phyloP scores from a whole-genome alignment of 1,284 basidiomycete genomes.

The Stygiomarasmius scandens region DNA sequence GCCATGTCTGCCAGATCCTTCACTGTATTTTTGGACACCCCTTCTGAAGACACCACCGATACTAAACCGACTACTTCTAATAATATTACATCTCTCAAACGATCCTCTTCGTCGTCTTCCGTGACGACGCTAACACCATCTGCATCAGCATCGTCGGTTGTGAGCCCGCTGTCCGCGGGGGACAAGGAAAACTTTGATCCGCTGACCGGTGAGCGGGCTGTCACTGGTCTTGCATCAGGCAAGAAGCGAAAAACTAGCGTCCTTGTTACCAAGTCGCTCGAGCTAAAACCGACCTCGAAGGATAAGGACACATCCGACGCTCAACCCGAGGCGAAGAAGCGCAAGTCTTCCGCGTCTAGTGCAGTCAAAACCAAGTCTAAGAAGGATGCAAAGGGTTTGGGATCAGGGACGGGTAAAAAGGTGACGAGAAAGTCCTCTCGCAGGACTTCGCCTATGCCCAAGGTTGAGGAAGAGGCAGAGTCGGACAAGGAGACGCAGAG shows the following conservation, averaged over 20 bases:
- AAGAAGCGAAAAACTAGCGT: slow-evolving; percentile 63
- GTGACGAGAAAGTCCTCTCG: slow-evolving; percentile 36
- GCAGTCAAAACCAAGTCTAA: slow-evolving; percentile 13
- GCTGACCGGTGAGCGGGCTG: slow-evolving; percentile 62
- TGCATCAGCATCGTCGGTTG: no score
- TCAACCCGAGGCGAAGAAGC: slow-evolving; percentile 56
- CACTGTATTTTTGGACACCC: slow-evolving; percentile 64
- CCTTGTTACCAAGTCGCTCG: slow-evolving; percentile 55
- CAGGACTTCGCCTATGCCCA: slow-evolving; percentile 43
- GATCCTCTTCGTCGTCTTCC: slow-evolving; percentile 16
- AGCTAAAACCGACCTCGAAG: slow-evolving; percentile 13
- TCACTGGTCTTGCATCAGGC: slow-evolving; percentile 25
- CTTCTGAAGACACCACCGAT: slow-evolving; percentile 30
- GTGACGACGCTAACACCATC: slow-evolving; percentile 31
- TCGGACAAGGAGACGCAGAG: slow-evolving; percentile 21
- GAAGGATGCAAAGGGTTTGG: slow-evolving; percentile 14
- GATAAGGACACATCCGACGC: slow-evolving; percentile 35
- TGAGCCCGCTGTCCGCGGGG: slow-evolving; percentile 27
- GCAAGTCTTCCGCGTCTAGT: slow-evolving; percentile 37
- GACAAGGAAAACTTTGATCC: slow-evolving; percentile 82
- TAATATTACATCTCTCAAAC: slow-evolving; percentile 16
- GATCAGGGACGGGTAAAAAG: slow-evolving; percentile 34
- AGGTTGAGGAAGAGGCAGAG: slow-evolving; percentile 46
- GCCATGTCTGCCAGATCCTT: slow-evolving; percentile 60
- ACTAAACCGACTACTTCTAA: slow-evolving; percentile 24